Conservation (phyloP, 352 stramenopile species). For the Phytopythium mirpurense region DNA sequence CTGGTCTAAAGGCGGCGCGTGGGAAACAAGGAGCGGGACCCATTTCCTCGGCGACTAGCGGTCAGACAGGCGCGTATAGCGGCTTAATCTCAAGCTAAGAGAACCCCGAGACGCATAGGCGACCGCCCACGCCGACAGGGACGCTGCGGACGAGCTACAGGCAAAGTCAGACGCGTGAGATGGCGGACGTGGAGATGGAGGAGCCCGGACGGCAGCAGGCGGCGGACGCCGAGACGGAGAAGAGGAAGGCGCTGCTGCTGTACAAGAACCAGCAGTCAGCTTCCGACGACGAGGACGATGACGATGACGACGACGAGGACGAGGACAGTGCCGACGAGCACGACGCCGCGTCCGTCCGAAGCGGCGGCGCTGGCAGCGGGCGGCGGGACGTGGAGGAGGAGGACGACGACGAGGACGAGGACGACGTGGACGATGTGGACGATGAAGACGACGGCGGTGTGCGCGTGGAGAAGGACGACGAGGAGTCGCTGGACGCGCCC, state of each 20-base stretch:
- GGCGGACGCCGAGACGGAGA: conserved; percentile 31
- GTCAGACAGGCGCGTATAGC: neutral
- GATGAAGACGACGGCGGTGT: conserved; percentile 54
- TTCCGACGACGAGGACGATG: conserved; percentile 50
- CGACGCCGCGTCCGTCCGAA: conserved; percentile 11
- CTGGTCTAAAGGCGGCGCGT: neutral
- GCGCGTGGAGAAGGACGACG: conserved; percentile 70
- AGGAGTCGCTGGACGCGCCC: conserved; percentile 64
- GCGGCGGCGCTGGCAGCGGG: conserved; percentile 2
- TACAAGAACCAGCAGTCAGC: conserved; percentile 72
- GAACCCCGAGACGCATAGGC: neutral
- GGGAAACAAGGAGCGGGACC: neutral
- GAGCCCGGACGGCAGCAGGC: conserved; percentile 1
- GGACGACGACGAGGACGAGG: conserved; percentile 13
- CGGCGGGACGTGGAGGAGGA: conserved; percentile 12
- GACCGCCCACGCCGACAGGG: neutral
- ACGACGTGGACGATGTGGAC: conserved; percentile 18
- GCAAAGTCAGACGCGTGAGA: neutral
- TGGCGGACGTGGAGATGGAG: conserved; percentile 40
- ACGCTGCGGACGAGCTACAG: neutral
- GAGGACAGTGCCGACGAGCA: conserved; percentile 36
- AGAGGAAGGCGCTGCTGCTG: conserved; percentile 75
- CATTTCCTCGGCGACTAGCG: neutral
- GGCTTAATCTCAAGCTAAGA: neutral
- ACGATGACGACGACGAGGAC: conserved; percentile 24